Percentiles rank a stretch among this genome's conserved stretches.
These are phyloP conservation scores for Comarum palustre DNA, from an alignment of 306 rosid species.

Conservation along the genomic window DNA sequence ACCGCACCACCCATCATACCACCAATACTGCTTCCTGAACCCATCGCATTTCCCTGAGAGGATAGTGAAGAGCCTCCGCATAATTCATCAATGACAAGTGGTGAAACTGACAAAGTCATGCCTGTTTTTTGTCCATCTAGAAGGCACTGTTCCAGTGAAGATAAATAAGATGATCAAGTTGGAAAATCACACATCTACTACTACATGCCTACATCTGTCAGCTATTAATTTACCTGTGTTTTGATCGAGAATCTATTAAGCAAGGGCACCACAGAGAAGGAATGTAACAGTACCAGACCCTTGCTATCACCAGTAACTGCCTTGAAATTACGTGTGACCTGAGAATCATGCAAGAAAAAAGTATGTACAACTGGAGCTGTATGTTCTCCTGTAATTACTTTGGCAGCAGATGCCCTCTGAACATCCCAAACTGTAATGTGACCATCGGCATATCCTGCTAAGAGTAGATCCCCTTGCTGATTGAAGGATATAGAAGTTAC, in stretches of 20 bases:
- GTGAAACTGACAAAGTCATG: constrained; percentile 81
- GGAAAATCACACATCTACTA: constrained; percentile 14
- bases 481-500: constrained; percentile 89
- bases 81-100: constrained; percentile 70
- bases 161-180: constrained; percentile 35
- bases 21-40: constrained; percentile 72
- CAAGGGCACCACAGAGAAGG: constrained; percentile 69
- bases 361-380: constrained; percentile 85
- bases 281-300: constrained; percentile 86
- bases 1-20: constrained; percentile 98
- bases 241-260: constrained; percentile 67
- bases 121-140: constrained; percentile 96
- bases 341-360: constrained; percentile 82
- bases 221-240: constrained; percentile 65
- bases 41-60: constrained; percentile 51
- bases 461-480: constrained; percentile 92
- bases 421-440: constrained; percentile 89
- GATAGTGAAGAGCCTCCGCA: constrained; percentile 54
- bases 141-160: constrained; percentile 68
- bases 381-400: constrained; percentile 82
- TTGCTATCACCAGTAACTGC: constrained; percentile 91
- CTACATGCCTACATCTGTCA: constrained; percentile 18
- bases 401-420: constrained; percentile 66
- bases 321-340: constrained; percentile 85
- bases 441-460: constrained; percentile 93